Conservation (phyloP, 257 asterid species). For the Hygrophila difformis region DNA sequence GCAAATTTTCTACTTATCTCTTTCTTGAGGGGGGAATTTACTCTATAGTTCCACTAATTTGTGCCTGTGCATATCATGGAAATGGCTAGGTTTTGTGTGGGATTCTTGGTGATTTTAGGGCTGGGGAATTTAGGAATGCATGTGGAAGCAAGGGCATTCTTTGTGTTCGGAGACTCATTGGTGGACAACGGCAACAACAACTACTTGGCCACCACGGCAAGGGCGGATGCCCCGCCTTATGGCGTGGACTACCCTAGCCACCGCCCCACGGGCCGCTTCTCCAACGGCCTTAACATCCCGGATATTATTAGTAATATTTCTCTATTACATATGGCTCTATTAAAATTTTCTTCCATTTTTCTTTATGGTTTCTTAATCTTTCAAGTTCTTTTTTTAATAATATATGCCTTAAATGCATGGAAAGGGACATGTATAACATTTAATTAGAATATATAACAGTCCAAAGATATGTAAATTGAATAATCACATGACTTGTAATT, state of each 20-base stretch:
- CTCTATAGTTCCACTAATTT: no score
- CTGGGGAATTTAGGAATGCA: neutral
- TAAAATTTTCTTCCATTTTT: no score
- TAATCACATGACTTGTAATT: no score
- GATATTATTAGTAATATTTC: slow-evolving; percentile 45
- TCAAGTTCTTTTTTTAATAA: no score
- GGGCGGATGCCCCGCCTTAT: slow-evolving; percentile 83
- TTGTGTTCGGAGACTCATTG: slow-evolving; percentile 81
- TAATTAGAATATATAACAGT: no score
- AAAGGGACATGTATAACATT: no score
- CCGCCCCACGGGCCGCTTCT: slow-evolving; percentile 81
- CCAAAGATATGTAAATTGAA: no score
- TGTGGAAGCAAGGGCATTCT: slow-evolving; percentile 58
- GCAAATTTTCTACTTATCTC: no score
- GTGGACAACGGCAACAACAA: slow-evolving; percentile 92
- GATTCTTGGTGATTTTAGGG: neutral
- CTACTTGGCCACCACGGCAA: slow-evolving; percentile 55
- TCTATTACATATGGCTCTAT: neutral
- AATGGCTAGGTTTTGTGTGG: neutral
- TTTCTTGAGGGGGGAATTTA: no score
- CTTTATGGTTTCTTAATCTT: no score
- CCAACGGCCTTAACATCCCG: slow-evolving; percentile 84
- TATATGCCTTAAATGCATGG: no score
- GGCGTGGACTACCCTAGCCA: slow-evolving; percentile 78
- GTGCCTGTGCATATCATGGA: neutral